These are phyloP conservation scores for Emmonsia crescens DNA, from an alignment of 2,329 filamentous ascomycete species.

Conservation along the genomic window DNA sequence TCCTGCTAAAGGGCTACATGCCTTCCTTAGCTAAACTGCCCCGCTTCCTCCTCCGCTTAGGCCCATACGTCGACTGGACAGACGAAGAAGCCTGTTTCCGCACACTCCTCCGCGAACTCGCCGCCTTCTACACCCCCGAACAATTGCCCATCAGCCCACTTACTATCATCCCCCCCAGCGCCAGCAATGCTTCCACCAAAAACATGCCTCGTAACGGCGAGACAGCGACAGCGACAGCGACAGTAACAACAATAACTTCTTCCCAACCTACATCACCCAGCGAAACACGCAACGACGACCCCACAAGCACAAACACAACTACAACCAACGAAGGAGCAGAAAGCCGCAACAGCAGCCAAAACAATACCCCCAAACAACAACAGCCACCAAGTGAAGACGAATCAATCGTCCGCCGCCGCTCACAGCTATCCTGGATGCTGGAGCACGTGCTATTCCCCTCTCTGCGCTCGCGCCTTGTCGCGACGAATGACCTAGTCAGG, in stretches of 20 bases:
- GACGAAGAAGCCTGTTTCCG: slow-evolving; percentile 79
- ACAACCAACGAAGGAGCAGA: background rate
- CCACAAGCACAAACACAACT: background rate
- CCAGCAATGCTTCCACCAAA: background rate
- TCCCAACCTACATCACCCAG: background rate
- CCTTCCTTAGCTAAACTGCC: slow-evolving; percentile 80
- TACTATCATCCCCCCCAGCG: background rate
- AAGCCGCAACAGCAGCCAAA: background rate
- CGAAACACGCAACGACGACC: background rate
- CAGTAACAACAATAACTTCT: background rate
- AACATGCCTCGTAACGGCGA: background rate
- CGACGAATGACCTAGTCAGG: slow-evolving; percentile 64
- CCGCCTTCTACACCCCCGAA: slow-evolving; percentile 84
- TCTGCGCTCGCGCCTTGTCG: slow-evolving; percentile 70
- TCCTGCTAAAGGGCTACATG: slow-evolving; percentile 80
- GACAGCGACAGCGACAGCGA: background rate
- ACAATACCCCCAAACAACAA: background rate
- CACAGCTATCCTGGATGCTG: slow-evolving; percentile 61
- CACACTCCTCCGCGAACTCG: slow-evolving; percentile 73
- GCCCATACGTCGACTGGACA: slow-evolving; percentile 78
- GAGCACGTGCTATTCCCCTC: slow-evolving; percentile 87
- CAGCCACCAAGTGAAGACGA: slow-evolving; percentile 35
- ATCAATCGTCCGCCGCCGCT: slow-evolving; percentile 40
- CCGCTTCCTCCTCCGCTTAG: slow-evolving; percentile 73
- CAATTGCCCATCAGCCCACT: slow-evolving; percentile 45